Percentiles rank a stretch among this genome's conserved stretches.
These are phyloP conservation scores for Yamadazyma dendronema DNA, from an alignment of 1,139 yeast species.

Conservation along the genomic window DNA sequence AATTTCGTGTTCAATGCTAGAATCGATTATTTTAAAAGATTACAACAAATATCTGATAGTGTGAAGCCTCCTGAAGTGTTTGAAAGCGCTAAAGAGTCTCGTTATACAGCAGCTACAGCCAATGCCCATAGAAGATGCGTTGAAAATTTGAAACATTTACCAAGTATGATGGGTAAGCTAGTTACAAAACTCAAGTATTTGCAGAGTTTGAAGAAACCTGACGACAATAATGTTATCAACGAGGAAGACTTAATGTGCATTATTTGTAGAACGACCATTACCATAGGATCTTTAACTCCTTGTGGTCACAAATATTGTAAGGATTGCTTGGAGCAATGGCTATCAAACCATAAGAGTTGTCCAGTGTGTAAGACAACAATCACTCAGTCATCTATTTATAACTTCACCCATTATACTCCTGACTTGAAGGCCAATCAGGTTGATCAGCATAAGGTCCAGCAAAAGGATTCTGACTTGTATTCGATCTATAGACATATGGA, in stretches of 20 bases:
- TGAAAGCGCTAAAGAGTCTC: not conserved
- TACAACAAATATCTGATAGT: constrained; percentile 83
- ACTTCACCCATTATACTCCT: constrained; percentile 51
- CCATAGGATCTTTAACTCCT: constrained; percentile 72
- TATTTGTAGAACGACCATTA: constrained; percentile 71
- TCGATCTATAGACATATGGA: constrained; percentile 52
- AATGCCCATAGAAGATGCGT: constrained; percentile 4
- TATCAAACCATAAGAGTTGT: constrained; percentile 50
- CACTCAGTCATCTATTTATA: constrained; percentile 48
- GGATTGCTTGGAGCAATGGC: constrained; percentile 75
- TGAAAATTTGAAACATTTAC: constrained; percentile 1
- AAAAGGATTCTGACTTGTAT: constrained; percentile 26
- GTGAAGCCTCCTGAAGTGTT: constrained; percentile 38
- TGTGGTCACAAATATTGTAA: constrained; percentile 92
- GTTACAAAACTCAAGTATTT: constrained; percentile 63
- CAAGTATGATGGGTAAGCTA: constrained; percentile 30
- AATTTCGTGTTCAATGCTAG: constrained; percentile 74
- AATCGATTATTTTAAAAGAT: constrained; percentile 75
- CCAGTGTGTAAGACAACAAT: constrained; percentile 72
- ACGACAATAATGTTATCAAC: constrained; percentile 15
- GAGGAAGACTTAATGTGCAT: constrained; percentile 57
- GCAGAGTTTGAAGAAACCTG: constrained; percentile 36
- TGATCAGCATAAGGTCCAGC: constrained; percentile 16
- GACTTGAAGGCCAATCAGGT: constrained; percentile 48
- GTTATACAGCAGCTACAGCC: constrained; percentile 1